Conservation (phyloP, 163 green algal genomes). For the Prototheca stagnorum region DNA sequence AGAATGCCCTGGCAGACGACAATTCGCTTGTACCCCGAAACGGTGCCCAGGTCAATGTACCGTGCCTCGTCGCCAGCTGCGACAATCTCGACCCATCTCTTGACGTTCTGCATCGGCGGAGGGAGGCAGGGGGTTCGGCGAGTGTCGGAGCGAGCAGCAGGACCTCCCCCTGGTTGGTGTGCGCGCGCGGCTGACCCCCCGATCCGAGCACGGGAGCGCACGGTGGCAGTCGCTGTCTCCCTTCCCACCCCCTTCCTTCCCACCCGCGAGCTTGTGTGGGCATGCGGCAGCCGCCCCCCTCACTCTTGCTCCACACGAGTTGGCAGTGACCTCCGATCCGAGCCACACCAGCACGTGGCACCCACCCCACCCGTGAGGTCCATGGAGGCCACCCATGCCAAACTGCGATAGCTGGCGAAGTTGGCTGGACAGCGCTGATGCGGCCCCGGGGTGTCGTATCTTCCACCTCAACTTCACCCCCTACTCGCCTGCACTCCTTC, state of each 20-base stretch:
- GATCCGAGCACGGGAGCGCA: too few relatives aligned
- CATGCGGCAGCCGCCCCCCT: too few relatives aligned
- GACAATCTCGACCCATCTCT: constrained; percentile 28
- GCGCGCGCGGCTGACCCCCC: too few relatives aligned
- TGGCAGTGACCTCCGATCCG: neutral
- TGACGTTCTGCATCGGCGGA: constrained; percentile 9
- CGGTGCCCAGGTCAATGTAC: constrained; percentile 31
- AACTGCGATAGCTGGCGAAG: too few relatives aligned
- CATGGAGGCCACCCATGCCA: too few relatives aligned
- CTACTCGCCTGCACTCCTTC: constrained; percentile 6
- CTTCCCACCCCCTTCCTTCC: too few relatives aligned
- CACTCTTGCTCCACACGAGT: neutral
- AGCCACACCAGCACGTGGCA: neutral
- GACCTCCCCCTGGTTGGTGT: too few relatives aligned
- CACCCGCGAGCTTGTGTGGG: too few relatives aligned
- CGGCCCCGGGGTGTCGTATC: neutral
- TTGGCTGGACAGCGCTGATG: neutral
- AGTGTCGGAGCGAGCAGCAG: too few relatives aligned
- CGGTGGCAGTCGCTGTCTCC: too few relatives aligned
- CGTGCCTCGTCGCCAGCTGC: constrained; percentile 22
- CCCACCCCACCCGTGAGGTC: neutral
- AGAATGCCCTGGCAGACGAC: constrained; percentile 24
- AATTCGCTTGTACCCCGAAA: constrained; percentile 21
- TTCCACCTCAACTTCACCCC: neutral
- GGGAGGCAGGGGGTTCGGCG: neutral